Evolutionary conservation across 495 filamentous ascomycete genomes (phyloP).

Genomic region (Penicillium parvum): DNA sequence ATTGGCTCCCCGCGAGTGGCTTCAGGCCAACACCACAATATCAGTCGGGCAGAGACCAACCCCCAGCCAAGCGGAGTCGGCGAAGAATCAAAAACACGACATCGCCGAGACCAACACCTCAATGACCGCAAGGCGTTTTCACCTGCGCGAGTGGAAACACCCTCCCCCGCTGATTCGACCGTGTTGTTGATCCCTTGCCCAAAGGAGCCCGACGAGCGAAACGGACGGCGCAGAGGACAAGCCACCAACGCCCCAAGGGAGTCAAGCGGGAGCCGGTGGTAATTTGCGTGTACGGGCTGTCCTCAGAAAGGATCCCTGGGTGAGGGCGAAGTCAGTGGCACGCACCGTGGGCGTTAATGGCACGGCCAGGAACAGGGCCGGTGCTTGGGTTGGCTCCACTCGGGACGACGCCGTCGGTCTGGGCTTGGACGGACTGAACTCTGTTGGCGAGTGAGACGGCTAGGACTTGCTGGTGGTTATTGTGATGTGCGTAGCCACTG

Average conservation of each 20-base stretch:
- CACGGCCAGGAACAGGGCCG: conserved; percentile 25
- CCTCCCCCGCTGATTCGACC: conserved; percentile 16
- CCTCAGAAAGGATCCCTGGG: background rate
- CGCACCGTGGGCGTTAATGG: conserved; percentile 18
- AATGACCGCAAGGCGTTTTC: background rate
- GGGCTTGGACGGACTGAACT: conserved; percentile 25
- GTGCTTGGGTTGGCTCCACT: conserved; percentile 8
- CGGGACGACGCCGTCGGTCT: conserved; percentile 24
- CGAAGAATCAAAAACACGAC: too few relatives aligned
- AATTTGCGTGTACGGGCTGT: background rate
- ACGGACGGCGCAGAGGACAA: background rate
- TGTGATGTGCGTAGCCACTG: conserved; percentile 37
- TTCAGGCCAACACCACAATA: too few relatives aligned
- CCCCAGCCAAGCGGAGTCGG: too few relatives aligned
- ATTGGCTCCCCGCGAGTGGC: too few relatives aligned
- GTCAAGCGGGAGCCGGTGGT: too few relatives aligned
- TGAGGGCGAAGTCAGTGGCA: conserved; percentile 6
- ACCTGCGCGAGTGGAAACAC: too few relatives aligned
- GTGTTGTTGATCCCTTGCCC: conserved; percentile 20
- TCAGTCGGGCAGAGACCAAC: too few relatives aligned
- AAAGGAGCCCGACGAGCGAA: conserved; percentile 7
- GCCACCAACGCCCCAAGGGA: conserved; percentile 5
- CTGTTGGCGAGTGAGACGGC: conserved; percentile 9
- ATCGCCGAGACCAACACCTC: background rate
- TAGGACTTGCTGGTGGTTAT: conserved; percentile 8